A percentile compares a stretch with the other conserved stretches of the same genome.
phyloP scores from a whole-genome alignment of 331 rosid genomes.

The Pyrus hybrid region DNA sequence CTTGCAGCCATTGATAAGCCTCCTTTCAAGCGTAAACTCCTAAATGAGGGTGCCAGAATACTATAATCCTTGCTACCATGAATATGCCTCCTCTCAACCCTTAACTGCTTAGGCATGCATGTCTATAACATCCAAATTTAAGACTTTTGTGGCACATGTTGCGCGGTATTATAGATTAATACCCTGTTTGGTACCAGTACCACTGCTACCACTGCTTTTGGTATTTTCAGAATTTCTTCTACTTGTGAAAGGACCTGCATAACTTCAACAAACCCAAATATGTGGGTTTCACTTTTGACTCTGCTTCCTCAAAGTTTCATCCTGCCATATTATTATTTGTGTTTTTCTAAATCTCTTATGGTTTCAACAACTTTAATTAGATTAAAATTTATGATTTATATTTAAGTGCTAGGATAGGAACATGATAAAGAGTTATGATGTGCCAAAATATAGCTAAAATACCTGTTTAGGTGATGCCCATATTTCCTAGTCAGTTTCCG shows the following conservation, averaged over 20 bases:
- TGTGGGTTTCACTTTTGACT: not conserved
- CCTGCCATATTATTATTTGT: not conserved
- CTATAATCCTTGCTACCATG: not conserved
- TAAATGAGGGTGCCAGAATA: not conserved
- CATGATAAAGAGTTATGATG: not conserved
- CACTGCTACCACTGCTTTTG: not conserved
- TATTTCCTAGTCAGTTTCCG: conserved; percentile 58
- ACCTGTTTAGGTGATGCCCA: conserved; percentile 70
- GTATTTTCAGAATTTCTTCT: not conserved
- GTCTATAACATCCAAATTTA: not conserved
- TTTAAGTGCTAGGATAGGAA: not conserved
- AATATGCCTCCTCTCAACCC: not conserved
- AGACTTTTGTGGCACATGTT: not conserved
- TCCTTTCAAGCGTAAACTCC: not conserved
- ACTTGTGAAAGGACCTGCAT: not conserved
- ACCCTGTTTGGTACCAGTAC: not conserved
- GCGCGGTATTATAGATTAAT: not conserved
- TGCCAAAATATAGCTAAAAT: not conserved
- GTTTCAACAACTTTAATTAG: not conserved
- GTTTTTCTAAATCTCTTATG: not conserved
- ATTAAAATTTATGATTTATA: not conserved
- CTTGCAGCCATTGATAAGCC: not conserved
- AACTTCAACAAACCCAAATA: not conserved
- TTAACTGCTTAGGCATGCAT: not conserved
- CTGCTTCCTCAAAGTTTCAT: not conserved